Percentiles rank a stretch among this genome's conserved stretches.
Conservation (phyloP, 169 alveolate species). For the Blepharisma undulans region DNA sequence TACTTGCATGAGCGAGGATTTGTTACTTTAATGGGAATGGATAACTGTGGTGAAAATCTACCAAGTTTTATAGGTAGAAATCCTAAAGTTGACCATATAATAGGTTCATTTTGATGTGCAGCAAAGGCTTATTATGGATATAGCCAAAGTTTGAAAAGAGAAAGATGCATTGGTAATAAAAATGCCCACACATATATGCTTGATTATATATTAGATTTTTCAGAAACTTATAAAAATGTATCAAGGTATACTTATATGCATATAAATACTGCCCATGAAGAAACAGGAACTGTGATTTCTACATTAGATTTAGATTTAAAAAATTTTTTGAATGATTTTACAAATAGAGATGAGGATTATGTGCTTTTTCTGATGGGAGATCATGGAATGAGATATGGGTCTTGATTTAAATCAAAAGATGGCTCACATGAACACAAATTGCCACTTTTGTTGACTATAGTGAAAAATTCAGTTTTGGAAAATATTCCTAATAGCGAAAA, state of each 20-base stretch:
- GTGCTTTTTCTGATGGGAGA: conserved; percentile 29
- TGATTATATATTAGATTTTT: not conserved
- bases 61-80: conserved; percentile 18
- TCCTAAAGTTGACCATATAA: conserved; percentile 20
- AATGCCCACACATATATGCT: conserved; percentile 31
- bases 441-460: not conserved
- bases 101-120: conserved; percentile 20
- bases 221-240: conserved; percentile 24
- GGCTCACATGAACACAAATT: conserved; percentile 34
- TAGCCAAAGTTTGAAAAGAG: not conserved
- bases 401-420: conserved; percentile 24
- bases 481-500: not conserved
- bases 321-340: not conserved
- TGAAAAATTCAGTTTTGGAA: not conserved
- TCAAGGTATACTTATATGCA: conserved; percentile 24
- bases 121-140: not conserved
- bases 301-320: conserved; percentile 1
- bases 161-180: conserved; percentile 2
- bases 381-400: conserved; percentile 47
- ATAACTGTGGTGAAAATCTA: conserved; percentile 12
- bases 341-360: not conserved
- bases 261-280: conserved; percentile 34
- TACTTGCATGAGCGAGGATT: conserved; percentile 4
- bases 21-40: not conserved
- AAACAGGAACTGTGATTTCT: conserved; percentile 25